Base-by-base conservation (phyloP, 1,139 yeast genomes). In the Schwanniomyces etchellsii region DNA sequence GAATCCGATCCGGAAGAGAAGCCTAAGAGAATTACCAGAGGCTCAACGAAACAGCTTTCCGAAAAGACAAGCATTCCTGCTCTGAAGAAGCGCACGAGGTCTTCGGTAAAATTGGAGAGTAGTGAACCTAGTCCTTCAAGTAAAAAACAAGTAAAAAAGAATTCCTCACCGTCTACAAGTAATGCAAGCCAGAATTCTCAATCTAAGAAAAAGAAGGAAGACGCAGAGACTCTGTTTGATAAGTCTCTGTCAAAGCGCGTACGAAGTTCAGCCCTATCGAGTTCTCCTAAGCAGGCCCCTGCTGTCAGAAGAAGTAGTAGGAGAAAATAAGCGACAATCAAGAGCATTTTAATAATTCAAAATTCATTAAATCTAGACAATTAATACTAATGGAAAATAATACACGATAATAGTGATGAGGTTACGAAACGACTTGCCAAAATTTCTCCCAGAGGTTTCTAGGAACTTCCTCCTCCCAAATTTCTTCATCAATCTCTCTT, bases 391-490 rank as follows among this genome's bases (percentile, higher is more conserved):
- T 25, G 20, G 32, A 29, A 30, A 35, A 32, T 28, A 23, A 15
- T 28, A 22, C 15, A 11, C 12, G 14, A 14, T 23, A 28, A 23
- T n/a, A n/a, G n/a, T n/a, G n/a, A n/a, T n/a, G 13, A 25, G 23
- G 11, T 12, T 43, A 53, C 30, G 56, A 45, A 16, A 53, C 33
- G 13, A 43, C 20, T 14, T 36, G 55, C 79, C 80, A 74, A 48
- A 74, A 55, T 49, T 71, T 74, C 31, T 66, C 74, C 77, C 80
- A 71, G 12, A 68, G 31, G 35, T 61, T 70, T 36, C 52, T 65
- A 30, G 78, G 77, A 6, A 54, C 63, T 3, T 68, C 74, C 35
- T 70, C 78, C 16, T 54, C 65, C 69, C 75, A 71, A 14, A 62
- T 60, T 12, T 59, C 60, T 16, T 69, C 74, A 35, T 75, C 82